Evolutionary conservation across 2,329 filamentous ascomycete genomes (phyloP), one percentile per base, ranked within the genome.

Genomic region (Zasmidium angulare): DNA sequence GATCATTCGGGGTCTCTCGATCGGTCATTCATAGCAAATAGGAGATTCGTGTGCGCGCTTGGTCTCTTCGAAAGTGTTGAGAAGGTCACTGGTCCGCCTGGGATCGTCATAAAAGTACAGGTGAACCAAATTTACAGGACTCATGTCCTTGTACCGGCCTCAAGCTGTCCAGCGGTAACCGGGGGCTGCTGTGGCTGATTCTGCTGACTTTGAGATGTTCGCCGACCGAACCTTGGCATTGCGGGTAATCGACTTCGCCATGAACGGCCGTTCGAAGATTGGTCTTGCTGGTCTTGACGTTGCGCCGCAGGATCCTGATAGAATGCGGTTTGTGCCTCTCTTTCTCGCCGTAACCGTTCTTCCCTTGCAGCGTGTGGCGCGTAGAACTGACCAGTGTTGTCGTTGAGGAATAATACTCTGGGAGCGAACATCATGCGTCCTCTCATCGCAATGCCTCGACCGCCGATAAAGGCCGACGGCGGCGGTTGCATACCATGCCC

Each of bases 391-490:
- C 59, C 56, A 3, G 55, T 56, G 20, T 58, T 36, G 11, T 67
- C 60, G 50, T 47, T 55, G 20, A 64, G 40, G 59, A 72, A 68
- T 53, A 70, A 63, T n/a, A 69, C 61, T 40, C 66, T 65, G 9
- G 63, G 63, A 17, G 61, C 64, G 36, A 73, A 65, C 10, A 72
- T 53, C 51, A 71, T 61, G 36, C 67, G 64, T 12, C 70, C 67
- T 46, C 69, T 53, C 60, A 71, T 68, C 11, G 64, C 61, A 24
- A 65, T 60, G 43, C 66, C 61, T 23, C 68, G 60, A 4, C 61
- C 63, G 17, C 65, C 68, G 2, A 72, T 63, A 68, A 71, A 73
- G 3, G 66, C 68, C 2, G 66, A 56, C 11, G 63, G 58, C 17
- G 73, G 73, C 12, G 64, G 61, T 23, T 64, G 61, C 4, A 69